Percentiles rank a stretch among this genome's conserved stretches.
Evolutionary conservation across 306 rosid genomes (phyloP).

Genomic region (Elaeagnus macrophylla): DNA sequence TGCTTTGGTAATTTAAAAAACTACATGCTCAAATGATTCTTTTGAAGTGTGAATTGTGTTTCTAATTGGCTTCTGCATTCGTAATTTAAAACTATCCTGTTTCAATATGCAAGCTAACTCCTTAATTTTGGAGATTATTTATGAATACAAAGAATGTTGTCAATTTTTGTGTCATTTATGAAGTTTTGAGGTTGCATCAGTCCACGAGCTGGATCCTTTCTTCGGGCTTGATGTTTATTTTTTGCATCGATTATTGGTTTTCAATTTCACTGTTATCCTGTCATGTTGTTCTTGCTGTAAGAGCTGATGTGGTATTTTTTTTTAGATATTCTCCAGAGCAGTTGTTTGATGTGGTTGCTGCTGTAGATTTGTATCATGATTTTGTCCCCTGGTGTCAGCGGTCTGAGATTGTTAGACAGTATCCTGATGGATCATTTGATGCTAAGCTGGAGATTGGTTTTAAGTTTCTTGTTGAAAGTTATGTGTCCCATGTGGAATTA

Average conservation of each 20-base stretch:
- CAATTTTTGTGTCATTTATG: too few species aligned
- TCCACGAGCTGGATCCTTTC: background rate
- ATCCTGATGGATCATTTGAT: conserved; percentile 89
- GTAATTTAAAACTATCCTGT: too few species aligned
- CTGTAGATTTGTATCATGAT: conserved; percentile 85
- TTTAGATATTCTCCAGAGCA: conserved; percentile 90
- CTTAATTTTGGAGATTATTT: too few species aligned
- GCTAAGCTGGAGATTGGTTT: conserved; percentile 97
- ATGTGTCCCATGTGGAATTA: conserved; percentile 75
- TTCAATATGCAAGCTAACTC: too few species aligned
- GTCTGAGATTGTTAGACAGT: conserved; percentile 40
- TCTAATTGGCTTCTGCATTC: too few species aligned
- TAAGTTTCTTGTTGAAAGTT: conserved; percentile 16
- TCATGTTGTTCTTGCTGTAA: background rate
- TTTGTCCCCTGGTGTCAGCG: conserved; percentile 99
- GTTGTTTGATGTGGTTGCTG: conserved; percentile 79
- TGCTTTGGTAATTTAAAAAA: too few species aligned
- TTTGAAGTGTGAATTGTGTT: too few species aligned
- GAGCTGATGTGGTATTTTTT: conserved; percentile 20
- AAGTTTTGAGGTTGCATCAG: background rate
- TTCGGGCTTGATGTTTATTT: background rate
- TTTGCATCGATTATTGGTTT: too few species aligned
- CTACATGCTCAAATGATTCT: too few species aligned
- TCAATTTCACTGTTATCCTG: background rate
- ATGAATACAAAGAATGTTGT: too few species aligned